Evolutionary conservation across 441 rosid species (phyloP), one percentile per base, ranked within the genome.

Genomic region (Erodium trifolium): DNA sequence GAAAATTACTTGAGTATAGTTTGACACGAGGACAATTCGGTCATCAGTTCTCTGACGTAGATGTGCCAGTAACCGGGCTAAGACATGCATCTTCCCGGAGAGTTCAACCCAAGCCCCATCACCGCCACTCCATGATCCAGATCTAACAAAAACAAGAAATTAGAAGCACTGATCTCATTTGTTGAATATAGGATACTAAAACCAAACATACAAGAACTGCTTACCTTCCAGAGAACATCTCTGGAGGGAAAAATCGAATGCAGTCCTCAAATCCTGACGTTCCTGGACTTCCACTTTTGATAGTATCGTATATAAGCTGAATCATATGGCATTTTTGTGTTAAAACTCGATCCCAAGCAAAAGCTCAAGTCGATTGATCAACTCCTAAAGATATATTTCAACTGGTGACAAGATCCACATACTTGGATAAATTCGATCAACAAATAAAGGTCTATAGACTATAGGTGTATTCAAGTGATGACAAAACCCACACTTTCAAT

Each of bases 101-200:
- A 94, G 89, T 76, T 92, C 99, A 73, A 94, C 90, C 99, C 99
- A 94, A 60, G 93, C 84, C 73, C 97, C 99, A 80, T 85, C 84
- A 73, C 94, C 98, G 63, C 99, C 98, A 72, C 80, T 86, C 98
- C 98, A 90, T 51, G 94, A 77, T 81, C 97, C 98, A 75, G 96
- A 91, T 82, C 99, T 91, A 77, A 70, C 74, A 75, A 72, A 64
- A 47, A 63, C 57, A 64, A 66, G 67, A 6, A 68, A 53, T 45
- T 67, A 66, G 49, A 72, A 39, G 55, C 66, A 62, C 65, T 13
- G 70, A 78, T 71, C 63, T 67, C 51, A 71, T 45, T 45, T 11
- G 18, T 19, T 66, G 65, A 64, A 72, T 23, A 23, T 23, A 59
- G 39, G 14, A 69, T 27, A 49, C 27, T 31, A 27, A 66, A 71